phyloP scores from a whole-genome alignment of 352 stramenopile genomes.

The Pythium sukuiense region DNA sequence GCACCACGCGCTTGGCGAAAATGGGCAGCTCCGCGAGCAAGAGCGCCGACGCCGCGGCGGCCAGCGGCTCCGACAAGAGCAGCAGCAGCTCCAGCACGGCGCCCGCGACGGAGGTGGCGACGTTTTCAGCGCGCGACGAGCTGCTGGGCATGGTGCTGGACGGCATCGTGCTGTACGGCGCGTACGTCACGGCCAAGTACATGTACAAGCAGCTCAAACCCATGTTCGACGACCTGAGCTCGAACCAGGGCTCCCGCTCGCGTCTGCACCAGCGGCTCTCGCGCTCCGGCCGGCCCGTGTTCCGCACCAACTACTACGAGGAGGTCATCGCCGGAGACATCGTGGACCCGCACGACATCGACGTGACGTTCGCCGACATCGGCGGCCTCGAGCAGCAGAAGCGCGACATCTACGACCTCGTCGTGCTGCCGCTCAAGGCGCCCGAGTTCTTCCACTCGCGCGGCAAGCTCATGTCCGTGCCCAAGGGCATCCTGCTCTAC shows the following conservation, averaged over 20 bases:
- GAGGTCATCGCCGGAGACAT: slow-evolving; percentile 93
- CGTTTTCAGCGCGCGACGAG: slow-evolving; percentile 44
- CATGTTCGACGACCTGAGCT: slow-evolving; percentile 80
- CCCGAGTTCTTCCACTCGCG: slow-evolving; percentile 91
- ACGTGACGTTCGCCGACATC: slow-evolving; percentile 94
- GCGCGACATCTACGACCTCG: slow-evolving; percentile 95
- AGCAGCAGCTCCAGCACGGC: not conserved
- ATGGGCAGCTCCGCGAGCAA: slow-evolving; percentile 73
- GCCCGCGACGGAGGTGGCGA: slow-evolving; percentile 20
- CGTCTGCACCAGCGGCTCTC: slow-evolving; percentile 76
- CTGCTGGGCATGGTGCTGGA: slow-evolving; percentile 75
- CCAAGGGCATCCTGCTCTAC: slow-evolving; percentile 87
- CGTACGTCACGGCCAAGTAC: slow-evolving; percentile 83
- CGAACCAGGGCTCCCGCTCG: slow-evolving; percentile 57
- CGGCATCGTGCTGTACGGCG: slow-evolving; percentile 79
- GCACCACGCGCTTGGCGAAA: not conserved
- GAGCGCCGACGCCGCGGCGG: slow-evolving; percentile 31
- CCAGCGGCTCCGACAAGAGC: not conserved
- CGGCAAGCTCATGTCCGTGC: slow-evolving; percentile 85
- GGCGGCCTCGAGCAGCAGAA: slow-evolving; percentile 96
- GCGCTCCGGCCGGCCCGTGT: slow-evolving; percentile 59
- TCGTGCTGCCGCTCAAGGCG: slow-evolving; percentile 91
- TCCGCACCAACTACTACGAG: slow-evolving; percentile 87
- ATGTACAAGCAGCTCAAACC: slow-evolving; percentile 84
- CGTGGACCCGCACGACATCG: slow-evolving; percentile 92